A percentile compares a stretch with the other conserved stretches of the same genome.
These are phyloP conservation scores for Lasiosphaeria miniovina DNA, from an alignment of 495 filamentous ascomycete genomes.

Conservation along the genomic window DNA sequence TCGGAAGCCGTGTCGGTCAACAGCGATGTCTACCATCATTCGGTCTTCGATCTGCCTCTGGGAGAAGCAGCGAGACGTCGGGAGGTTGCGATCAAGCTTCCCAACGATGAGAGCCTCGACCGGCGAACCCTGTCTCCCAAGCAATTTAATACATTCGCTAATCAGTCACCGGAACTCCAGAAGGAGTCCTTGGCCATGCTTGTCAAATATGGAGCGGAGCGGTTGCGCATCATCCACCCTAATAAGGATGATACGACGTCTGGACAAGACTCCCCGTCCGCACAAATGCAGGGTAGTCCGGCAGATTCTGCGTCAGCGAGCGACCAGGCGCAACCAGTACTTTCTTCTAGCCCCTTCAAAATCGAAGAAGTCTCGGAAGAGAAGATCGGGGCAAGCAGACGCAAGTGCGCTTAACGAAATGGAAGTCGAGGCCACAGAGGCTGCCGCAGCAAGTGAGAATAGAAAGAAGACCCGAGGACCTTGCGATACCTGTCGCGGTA, in stretches of 20 bases:
- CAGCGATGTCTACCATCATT: constrained; percentile 13
- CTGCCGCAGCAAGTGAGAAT: constrained; percentile 13
- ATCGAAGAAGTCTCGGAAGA: constrained; percentile 25
- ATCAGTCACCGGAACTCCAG: constrained; percentile 46
- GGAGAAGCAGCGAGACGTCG: constrained; percentile 41
- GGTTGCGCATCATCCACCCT: constrained; percentile 46
- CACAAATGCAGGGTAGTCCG: constrained; percentile 2
- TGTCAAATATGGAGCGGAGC: constrained; percentile 42
- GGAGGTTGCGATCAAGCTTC: constrained; percentile 40
- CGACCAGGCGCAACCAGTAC: constrained; percentile 4
- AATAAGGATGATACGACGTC: constrained; percentile 26
- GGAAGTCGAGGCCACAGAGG: constrained; percentile 12
- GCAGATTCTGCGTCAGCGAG: constrained; percentile 8
- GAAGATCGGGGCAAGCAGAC: constrained; percentile 21
- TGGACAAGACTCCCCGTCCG: background rate
- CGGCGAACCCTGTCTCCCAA: constrained; percentile 41
- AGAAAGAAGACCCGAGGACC: constrained; percentile 32
- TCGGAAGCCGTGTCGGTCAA: constrained; percentile 8
- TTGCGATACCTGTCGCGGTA: constrained; percentile 37
- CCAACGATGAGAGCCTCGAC: constrained; percentile 33
- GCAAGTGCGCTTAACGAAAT: background rate
- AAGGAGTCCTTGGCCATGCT: constrained; percentile 45
- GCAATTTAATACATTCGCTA: constrained; percentile 51
- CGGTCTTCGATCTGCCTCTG: constrained; percentile 39
- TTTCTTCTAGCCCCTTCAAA: constrained; percentile 13